A percentile compares a stretch with the other conserved stretches of the same genome.
Evolutionary conservation across 805 yeast genomes (phyloP).

Genomic region (Candida parachauliodes): DNA sequence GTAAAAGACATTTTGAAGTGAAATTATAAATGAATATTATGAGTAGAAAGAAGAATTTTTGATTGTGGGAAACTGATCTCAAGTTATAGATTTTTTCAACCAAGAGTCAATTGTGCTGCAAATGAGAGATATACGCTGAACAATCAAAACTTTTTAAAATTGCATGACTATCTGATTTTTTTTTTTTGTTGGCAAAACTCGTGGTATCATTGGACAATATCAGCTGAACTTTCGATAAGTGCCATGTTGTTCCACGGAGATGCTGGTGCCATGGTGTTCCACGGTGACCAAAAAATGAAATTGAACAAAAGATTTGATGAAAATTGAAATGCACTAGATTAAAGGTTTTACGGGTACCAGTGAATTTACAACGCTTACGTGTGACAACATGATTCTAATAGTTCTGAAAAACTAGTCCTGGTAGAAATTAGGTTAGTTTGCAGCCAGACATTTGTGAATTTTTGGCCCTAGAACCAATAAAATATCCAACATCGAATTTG

Average conservation of each 20-base stretch:
- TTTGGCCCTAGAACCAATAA: too few species aligned
- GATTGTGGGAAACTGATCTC: not conserved
- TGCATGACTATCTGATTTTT: not conserved
- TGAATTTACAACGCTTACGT: too few species aligned
- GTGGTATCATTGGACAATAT: not conserved
- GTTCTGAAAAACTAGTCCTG: too few species aligned
- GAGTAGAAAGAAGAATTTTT: not conserved
- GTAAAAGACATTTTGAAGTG: slow-evolving; percentile 1
- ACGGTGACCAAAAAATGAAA: not conserved
- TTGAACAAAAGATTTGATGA: not conserved
- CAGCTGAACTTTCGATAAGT: not conserved
- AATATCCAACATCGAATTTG: too few species aligned
- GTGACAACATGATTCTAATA: too few species aligned
- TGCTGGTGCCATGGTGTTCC: not conserved
- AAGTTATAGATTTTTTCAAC: not conserved
- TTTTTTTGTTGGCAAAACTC: not conserved
- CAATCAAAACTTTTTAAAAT: not conserved
- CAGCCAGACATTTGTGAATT: too few species aligned
- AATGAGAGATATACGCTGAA: not conserved
- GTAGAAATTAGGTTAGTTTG: too few species aligned
- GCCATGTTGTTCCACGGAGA: slow-evolving; percentile 2
- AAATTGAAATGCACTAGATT: too few species aligned
- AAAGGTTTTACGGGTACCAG: too few species aligned
- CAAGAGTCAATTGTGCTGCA: not conserved
- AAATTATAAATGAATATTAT: not conserved